Evolutionary conservation across 371 early-diverging fungal species (phyloP).

Genomic region (Actinomortierella ambigua): DNA sequence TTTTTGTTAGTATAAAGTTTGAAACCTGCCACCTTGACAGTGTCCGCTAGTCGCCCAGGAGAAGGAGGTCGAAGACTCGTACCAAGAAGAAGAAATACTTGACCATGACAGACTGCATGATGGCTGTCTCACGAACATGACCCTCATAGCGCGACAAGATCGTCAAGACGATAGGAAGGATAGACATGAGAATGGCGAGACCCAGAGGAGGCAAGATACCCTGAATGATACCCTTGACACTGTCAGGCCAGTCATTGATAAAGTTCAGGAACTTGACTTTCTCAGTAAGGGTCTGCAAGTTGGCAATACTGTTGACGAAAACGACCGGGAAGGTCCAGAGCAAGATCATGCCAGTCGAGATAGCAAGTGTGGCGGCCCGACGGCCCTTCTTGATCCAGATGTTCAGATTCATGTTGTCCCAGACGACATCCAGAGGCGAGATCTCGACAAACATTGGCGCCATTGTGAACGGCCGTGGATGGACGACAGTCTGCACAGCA

Average conservation of each 20-base stretch:
- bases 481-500: constrained; percentile 77
- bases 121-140: constrained; percentile 62
- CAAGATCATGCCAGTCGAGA: constrained; percentile 62
- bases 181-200: constrained; percentile 70
- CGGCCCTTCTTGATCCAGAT: constrained; percentile 63
- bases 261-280: constrained; percentile 53
- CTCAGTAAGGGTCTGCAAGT: constrained; percentile 56
- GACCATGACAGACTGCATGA: constrained; percentile 58
- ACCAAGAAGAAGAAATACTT: constrained; percentile 83
- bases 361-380: constrained; percentile 51
- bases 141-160: constrained; percentile 73
- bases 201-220: constrained; percentile 82
- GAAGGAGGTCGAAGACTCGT: constrained; percentile 9
- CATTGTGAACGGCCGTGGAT: constrained; percentile 72
- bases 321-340: constrained; percentile 76
- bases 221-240: constrained; percentile 68
- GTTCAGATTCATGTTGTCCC: constrained; percentile 77
- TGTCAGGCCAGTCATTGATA: constrained; percentile 33
- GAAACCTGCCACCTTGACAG: background rate
- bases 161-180: constrained; percentile 75
- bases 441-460: constrained; percentile 68
- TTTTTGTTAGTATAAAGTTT: background rate
- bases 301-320: constrained; percentile 67
- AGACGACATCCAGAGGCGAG: constrained; percentile 79
- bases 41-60: background rate